These are phyloP conservation scores for Pseudohyphozyma bogoriensis DNA, from an alignment of 768 basidiomycete species.

Conservation along the genomic window DNA sequence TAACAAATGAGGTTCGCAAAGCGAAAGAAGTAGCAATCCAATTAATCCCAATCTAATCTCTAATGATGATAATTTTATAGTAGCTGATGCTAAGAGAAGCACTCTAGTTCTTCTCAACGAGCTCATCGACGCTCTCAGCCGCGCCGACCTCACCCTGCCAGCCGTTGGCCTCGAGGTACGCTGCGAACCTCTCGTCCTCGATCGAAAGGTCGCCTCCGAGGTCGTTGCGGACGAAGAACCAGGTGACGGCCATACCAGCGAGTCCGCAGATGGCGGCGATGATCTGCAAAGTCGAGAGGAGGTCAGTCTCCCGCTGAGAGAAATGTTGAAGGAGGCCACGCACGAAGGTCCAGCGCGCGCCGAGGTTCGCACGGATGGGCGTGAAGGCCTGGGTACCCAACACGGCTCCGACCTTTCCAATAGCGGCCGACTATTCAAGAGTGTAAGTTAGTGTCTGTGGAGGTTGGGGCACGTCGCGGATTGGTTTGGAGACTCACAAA, in stretches of 20 bases:
- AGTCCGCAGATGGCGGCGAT: constrained; percentile 60
- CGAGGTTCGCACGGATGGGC: constrained; percentile 58
- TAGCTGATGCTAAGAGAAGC: too few relatives aligned
- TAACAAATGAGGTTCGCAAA: too few relatives aligned
- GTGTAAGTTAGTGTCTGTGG: too few relatives aligned
- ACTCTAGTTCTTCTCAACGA: not conserved
- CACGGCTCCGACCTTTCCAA: constrained; percentile 65
- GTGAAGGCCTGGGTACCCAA: constrained; percentile 61
- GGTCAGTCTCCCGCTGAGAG: constrained; percentile 7
- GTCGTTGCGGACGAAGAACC: constrained; percentile 54
- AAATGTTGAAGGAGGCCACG: not conserved
- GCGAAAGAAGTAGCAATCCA: too few relatives aligned
- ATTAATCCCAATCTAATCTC: too few relatives aligned
- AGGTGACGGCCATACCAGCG: constrained; percentile 54
- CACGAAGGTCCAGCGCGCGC: constrained; percentile 45
- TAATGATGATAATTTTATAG: too few relatives aligned
- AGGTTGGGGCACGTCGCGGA: too few relatives aligned
- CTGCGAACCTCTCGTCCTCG: constrained; percentile 54
- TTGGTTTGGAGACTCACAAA: too few relatives aligned
- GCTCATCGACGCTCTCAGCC: not conserved
- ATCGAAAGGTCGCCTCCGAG: constrained; percentile 50
- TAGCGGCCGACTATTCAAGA: constrained; percentile 57
- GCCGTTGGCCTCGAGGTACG: constrained; percentile 53
- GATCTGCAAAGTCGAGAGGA: constrained; percentile 39
- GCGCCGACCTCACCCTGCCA: constrained; percentile 29